These are phyloP conservation scores for Tephrocybe sp. DNA, from an alignment of 768 basidiomycete species.

Conservation along the genomic window DNA sequence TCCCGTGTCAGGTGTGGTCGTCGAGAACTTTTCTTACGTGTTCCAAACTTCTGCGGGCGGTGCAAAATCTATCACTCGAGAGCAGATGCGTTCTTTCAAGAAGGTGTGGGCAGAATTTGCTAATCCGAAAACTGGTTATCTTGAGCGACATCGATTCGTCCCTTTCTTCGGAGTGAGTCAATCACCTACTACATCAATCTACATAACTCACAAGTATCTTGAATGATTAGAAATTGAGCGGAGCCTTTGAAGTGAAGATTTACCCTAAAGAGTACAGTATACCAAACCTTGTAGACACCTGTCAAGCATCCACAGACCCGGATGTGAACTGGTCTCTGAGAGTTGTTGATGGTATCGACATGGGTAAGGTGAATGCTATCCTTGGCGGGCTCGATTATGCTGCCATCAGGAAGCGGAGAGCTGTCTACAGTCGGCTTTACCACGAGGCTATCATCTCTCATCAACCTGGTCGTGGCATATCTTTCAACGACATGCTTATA, in stretches of 20 bases:
- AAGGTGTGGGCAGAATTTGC: conserved; percentile 90
- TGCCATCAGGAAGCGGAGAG: conserved; percentile 62
- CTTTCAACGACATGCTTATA: conserved; percentile 86
- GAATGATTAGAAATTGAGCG: conserved; percentile 65
- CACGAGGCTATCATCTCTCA: conserved; percentile 82
- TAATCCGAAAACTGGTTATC: conserved; percentile 71
- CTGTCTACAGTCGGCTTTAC: conserved; percentile 72
- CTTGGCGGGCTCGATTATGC: conserved; percentile 65
- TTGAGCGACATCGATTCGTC: conserved; percentile 68
- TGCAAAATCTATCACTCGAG: conserved; percentile 79
- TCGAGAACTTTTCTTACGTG: conserved; percentile 94
- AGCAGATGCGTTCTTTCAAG: conserved; percentile 94
- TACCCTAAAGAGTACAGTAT: conserved; percentile 73
- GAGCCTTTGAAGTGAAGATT: conserved; percentile 85
- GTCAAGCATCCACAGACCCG: conserved; percentile 35
- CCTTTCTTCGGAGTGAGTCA: conserved; percentile 77
- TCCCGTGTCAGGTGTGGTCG: conserved; percentile 68
- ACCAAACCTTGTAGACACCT: conserved; percentile 52
- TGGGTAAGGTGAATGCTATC: conserved; percentile 54
- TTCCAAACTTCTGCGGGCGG: conserved; percentile 83
- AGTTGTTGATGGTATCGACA: conserved; percentile 54
- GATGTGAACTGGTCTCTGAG: conserved; percentile 30
- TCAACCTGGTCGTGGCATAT: conserved; percentile 74
- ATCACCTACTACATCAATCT: neutral
- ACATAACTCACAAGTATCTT: neutral